These are phyloP conservation scores for Silene uniflora DNA, from an alignment of 148 eudicot genomes.

Conservation along the genomic window DNA sequence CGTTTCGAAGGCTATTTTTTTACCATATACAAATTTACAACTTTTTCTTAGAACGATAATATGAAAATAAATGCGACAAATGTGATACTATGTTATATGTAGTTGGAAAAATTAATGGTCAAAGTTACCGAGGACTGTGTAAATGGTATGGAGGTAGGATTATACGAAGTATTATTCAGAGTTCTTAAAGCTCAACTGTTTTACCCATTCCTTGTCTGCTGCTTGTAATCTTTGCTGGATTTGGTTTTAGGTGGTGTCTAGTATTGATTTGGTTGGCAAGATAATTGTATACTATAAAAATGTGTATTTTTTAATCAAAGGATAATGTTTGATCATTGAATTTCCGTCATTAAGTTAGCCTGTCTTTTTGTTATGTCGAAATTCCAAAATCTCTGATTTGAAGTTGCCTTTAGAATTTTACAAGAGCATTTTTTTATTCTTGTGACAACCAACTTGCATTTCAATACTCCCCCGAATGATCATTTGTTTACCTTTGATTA, in stretches of 20 bases:
- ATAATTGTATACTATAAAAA: not conserved
- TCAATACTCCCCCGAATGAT: too few species aligned
- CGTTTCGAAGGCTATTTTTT: too few species aligned
- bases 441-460: too few species aligned
- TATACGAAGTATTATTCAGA: too few species aligned
- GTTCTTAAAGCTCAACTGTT: slow-evolving; percentile 1
- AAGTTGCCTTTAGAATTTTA: not conserved
- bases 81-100: not conserved
- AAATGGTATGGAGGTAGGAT: not conserved
- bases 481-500: too few species aligned
- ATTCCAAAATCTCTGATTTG: not conserved
- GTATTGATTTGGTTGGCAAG: not conserved
- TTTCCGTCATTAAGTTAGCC: not conserved
- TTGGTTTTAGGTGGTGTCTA: not conserved
- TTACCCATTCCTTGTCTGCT: not conserved
- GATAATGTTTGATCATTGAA: slow-evolving; percentile 9
- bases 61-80: not conserved
- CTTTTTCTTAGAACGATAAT: too few species aligned
- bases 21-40: too few species aligned
- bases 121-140: not conserved
- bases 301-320: not conserved
- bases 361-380: slow-evolving; percentile 5
- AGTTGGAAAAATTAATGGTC: too few species aligned
- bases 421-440: too few species aligned
- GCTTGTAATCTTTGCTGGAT: not conserved